Base-by-base conservation (phyloP, 108 stramenopile species). In the Nitzschia sp. region DNA sequence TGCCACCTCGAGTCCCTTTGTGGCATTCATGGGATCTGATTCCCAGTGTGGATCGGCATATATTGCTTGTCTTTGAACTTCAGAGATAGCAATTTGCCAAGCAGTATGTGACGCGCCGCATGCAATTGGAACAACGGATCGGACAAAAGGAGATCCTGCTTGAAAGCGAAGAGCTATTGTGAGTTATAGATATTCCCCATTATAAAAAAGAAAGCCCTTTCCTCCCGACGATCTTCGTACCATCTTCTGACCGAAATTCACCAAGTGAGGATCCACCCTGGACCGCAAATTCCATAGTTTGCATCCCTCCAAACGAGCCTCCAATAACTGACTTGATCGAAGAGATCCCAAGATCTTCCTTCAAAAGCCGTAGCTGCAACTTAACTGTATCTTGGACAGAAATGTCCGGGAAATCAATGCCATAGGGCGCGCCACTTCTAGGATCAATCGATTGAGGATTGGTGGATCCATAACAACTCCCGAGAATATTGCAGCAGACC, bases 231-330 rank as follows among this genome's bases (percentile, higher is more conserved):
- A 45, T 23, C 19, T 32, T 66, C 75, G 48, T 68, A 76, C 82
- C 75, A 59, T 72, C 62, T 33, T 63, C 54, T 13, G 70, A 13
- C 13, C 48, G 31, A 55, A 68, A 79, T 8, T 72, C 71, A 36
- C 61, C 66, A 28, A 81, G 41, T 13, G 78, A 66, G 36, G 85
- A 82, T 8, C 90, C 88, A 2, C 77, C 94, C 66, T 93, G 89
- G 44, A 91, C 87, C 17, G 84, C 89, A 81, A 88, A 95, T 66
- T 97, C 96, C 80, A 97, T 84, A 21, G 89, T 84, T 59, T 97
- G 96, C 96, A 97, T 97, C 8, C 96, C 96, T 29, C 96, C 96
- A 81, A 97, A 93, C 64, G 86, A 90, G 0, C 96, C 96, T 25
- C 96, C 96, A 72, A 97, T 91, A 15, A 97, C 96, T 41, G 80